Conservation (phyloP, 208 protist genomes). For the Giardia duodenalis region DNA sequence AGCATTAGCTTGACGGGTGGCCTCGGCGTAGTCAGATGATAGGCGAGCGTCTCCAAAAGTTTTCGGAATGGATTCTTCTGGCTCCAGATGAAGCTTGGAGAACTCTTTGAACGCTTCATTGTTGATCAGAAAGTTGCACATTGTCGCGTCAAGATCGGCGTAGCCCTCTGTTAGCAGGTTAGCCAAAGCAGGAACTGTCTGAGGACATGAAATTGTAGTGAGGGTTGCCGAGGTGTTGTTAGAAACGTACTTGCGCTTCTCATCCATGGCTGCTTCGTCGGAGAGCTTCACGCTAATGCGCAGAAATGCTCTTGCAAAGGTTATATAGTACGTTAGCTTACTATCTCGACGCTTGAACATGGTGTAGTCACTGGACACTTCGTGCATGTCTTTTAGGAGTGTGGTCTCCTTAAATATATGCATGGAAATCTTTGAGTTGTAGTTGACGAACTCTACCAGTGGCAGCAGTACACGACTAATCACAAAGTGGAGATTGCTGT, state of each 20-base stretch:
- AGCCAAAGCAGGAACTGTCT: neutral
- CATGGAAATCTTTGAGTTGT: neutral
- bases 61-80: slow-evolving; percentile 17
- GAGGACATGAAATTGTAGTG: neutral
- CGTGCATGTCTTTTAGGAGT: neutral
- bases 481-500: slow-evolving; percentile 26
- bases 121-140: neutral
- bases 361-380: neutral
- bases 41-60: slow-evolving; percentile 30
- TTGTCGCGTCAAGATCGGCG: neutral
- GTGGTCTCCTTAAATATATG: neutral
- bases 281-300: neutral
- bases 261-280: slow-evolving; percentile 1
- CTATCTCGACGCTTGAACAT: neutral
- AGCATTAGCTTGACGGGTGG: neutral
- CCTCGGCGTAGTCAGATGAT: neutral
- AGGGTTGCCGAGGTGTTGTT: neutral
- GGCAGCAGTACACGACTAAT: neutral
- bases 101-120: slow-evolving; percentile 11
- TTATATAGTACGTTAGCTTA: slow-evolving; percentile 11
- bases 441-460: slow-evolving; percentile 14
- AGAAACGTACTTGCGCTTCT: slow-evolving; percentile 4
- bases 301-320: neutral
- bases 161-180: neutral
- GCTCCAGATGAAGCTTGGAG: neutral